Conservation (phyloP, 2,329 filamentous ascomycete species). For the Dothistroma septosporum region DNA sequence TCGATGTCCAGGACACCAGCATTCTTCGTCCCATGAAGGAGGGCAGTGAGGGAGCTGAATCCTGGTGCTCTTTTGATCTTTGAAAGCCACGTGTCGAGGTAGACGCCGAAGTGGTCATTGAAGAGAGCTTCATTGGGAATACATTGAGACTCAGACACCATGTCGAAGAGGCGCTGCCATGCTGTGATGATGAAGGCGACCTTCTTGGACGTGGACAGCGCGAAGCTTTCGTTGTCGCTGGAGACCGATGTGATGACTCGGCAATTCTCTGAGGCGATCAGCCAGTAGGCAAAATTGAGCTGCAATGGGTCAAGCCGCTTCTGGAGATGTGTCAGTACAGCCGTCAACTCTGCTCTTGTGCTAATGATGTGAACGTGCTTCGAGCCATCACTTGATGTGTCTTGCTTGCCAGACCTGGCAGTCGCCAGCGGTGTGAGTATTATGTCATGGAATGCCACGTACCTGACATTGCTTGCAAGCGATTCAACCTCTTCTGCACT, state of each 20-base stretch:
- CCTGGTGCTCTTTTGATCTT: conserved; percentile 6
- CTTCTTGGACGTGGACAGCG: background rate
- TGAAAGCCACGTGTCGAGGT: conserved; percentile 4
- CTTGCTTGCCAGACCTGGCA: background rate
- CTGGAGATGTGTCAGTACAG: background rate
- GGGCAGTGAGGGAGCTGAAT: background rate
- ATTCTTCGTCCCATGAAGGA: background rate
- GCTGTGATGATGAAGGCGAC: background rate
- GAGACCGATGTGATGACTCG: background rate
- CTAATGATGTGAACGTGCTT: background rate
- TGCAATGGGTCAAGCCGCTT: background rate
- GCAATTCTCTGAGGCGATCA: background rate
- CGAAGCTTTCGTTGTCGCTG: background rate
- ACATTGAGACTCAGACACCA: background rate
- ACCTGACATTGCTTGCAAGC: background rate
- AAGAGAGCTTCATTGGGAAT: background rate
- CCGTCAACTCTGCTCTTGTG: background rate
- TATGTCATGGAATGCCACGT: background rate
- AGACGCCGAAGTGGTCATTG: background rate
- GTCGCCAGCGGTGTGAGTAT: background rate
- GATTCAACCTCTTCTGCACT: background rate
- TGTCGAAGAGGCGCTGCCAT: conserved; percentile 5
- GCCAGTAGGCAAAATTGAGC: background rate
- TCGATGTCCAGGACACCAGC: background rate
- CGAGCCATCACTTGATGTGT: background rate